A percentile compares a stretch with the other conserved stretches of the same genome.
phyloP scores from a whole-genome alignment of 2,329 filamentous ascomycete species.

The Cryphonectria japonica region DNA sequence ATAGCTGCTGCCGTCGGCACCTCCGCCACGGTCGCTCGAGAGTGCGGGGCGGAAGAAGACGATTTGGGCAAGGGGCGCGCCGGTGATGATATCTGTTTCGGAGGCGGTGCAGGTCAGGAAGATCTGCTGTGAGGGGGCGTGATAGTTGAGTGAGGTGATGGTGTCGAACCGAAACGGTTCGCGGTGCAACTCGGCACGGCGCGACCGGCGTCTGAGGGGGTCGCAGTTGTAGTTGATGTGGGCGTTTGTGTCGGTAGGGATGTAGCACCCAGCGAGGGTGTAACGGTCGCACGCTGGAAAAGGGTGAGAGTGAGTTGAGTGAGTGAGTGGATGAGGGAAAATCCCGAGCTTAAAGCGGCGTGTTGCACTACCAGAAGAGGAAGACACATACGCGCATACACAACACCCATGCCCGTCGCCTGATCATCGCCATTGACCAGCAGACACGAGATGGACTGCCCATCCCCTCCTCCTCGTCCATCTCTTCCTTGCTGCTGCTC shows the following conservation, averaged over 20 bases:
- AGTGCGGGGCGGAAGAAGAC: conserved; percentile 48
- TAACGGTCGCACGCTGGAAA: conserved; percentile 37
- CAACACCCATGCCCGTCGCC: conserved; percentile 46
- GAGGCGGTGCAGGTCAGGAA: conserved; percentile 48
- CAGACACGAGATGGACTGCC: conserved; percentile 45
- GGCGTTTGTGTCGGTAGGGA: conserved; percentile 49
- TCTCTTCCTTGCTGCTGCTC: neutral
- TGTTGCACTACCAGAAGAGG: neutral
- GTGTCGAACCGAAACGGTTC: conserved; percentile 40
- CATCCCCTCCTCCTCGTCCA: neutral
- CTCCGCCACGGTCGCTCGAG: conserved; percentile 34
- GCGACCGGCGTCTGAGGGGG: conserved; percentile 9
- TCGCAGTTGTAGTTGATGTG: conserved; percentile 32
- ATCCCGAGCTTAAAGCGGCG: neutral
- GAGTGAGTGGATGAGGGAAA: neutral
- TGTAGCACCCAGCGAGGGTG: conserved; percentile 44
- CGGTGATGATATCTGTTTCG: conserved; percentile 38
- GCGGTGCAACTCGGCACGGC: conserved; percentile 23
- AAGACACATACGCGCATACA: conserved; percentile 38
- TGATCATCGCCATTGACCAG: conserved; percentile 45
- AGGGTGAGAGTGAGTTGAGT: neutral
- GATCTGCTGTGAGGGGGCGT: conserved; percentile 46
- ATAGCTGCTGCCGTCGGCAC: neutral
- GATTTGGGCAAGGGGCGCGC: conserved; percentile 52
- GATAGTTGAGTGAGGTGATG: conserved; percentile 54